phyloP scores from a whole-genome alignment of 805 yeast genomes.

The Saturnispora besseyi region DNA sequence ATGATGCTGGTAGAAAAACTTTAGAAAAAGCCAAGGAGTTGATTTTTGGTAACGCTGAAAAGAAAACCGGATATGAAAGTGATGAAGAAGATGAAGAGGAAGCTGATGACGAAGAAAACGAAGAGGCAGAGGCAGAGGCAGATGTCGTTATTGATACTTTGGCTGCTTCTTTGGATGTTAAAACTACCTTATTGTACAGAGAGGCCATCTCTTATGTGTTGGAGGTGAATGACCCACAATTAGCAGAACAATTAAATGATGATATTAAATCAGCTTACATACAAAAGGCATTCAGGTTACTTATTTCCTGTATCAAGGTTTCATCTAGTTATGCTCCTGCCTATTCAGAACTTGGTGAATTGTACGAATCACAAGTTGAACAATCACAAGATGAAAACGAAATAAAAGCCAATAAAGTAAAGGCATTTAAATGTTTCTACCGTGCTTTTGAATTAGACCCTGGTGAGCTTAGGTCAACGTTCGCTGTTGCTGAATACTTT shows the following conservation, averaged over 20 bases:
- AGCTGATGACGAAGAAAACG: neutral
- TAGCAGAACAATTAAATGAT: neutral
- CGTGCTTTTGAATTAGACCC: slow-evolving; percentile 85
- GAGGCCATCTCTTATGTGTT: slow-evolving; percentile 55
- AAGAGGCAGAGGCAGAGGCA: neutral
- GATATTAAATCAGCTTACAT: slow-evolving; percentile 23
- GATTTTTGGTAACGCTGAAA: slow-evolving; percentile 36
- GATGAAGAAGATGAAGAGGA: neutral
- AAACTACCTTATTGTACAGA: slow-evolving; percentile 63
- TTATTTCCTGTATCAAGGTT: slow-evolving; percentile 55
- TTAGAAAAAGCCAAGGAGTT: slow-evolving; percentile 37
- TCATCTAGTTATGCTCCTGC: slow-evolving; percentile 65
- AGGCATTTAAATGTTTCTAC: slow-evolving; percentile 80
- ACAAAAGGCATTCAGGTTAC: slow-evolving; percentile 45
- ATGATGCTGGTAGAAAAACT: slow-evolving; percentile 42
- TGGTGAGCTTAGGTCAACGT: slow-evolving; percentile 67
- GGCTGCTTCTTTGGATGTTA: slow-evolving; percentile 40
- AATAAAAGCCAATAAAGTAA: slow-evolving; percentile 35
- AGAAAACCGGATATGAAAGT: slow-evolving; percentile 26
- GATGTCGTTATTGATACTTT: neutral
- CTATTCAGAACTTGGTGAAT: slow-evolving; percentile 69
- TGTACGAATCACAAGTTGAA: slow-evolving; percentile 49
- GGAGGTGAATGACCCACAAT: slow-evolving; percentile 18
- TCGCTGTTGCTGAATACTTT: slow-evolving; percentile 60
- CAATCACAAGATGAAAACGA: neutral